phyloP scores from a whole-genome alignment of 2,329 filamentous ascomycete genomes.

The Cercospora zeae-maydis region DNA sequence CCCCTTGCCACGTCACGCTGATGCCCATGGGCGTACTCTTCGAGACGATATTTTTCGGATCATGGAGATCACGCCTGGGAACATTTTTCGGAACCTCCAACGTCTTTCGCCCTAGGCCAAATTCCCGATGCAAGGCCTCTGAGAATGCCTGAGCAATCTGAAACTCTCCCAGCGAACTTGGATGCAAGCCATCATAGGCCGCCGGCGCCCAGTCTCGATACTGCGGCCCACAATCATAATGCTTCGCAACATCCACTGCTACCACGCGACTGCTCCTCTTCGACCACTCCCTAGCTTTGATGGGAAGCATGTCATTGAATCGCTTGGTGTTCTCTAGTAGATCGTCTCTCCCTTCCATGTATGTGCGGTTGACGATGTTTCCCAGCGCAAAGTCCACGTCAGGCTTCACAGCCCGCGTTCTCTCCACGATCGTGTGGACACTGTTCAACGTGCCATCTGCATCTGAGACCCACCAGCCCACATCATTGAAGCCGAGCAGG shows the following conservation, averaged over 20 bases:
- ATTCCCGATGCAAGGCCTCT: constrained; percentile 10
- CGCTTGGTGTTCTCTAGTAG: constrained; percentile 21
- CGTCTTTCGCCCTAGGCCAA: constrained; percentile 6
- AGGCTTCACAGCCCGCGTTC: constrained; percentile 33
- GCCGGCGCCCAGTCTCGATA: constrained; percentile 11
- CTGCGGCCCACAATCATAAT: constrained; percentile 22
- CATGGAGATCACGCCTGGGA: constrained; percentile 9
- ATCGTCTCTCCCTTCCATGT: constrained; percentile 22
- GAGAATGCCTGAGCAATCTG: constrained; percentile 45
- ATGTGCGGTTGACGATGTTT: constrained; percentile 24
- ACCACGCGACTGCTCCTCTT: constrained; percentile 31
- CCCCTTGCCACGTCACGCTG: constrained; percentile 17
- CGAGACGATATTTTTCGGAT: constrained; percentile 5
- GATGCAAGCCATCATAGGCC: constrained; percentile 30
- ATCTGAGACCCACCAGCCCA: constrained; percentile 26
- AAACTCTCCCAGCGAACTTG: constrained; percentile 42
- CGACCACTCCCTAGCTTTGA: constrained; percentile 29
- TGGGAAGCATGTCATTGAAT: constrained; percentile 23
- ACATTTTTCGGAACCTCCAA: constrained; percentile 11
- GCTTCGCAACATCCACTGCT: constrained; percentile 36
- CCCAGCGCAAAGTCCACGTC: constrained; percentile 24
- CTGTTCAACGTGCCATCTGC: constrained; percentile 24
- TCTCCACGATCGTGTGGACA: constrained; percentile 32
- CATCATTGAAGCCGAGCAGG: constrained; percentile 30
- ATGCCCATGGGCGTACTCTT: constrained; percentile 17